Evolutionary conservation across 1,139 yeast genomes (phyloP).

Genomic region (Zygoascus hellenicus): DNA sequence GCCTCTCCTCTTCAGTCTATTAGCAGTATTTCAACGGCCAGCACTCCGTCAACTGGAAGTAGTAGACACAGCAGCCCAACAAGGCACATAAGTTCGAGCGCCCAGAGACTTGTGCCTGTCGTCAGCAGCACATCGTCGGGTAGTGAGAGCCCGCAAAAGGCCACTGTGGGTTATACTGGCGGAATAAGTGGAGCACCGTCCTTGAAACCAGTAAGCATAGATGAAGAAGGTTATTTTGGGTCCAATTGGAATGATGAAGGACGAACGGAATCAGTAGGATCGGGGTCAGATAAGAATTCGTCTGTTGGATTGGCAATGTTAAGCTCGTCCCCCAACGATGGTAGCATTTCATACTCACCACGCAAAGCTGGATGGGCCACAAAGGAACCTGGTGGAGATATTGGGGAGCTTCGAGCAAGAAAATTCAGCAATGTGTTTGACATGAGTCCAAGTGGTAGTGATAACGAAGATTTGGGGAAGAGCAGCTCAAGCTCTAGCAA

Average conservation of each 20-base stretch:
- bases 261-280: neutral
- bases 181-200: neutral
- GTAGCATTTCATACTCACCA: constrained; percentile 1
- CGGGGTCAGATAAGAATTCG: neutral
- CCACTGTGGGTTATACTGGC: no score
- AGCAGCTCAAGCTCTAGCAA: constrained; percentile 24
- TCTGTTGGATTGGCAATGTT: neutral
- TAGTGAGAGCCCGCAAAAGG: constrained; percentile 5
- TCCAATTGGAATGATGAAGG: constrained; percentile 2
- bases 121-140: neutral
- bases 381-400: constrained; percentile 28
- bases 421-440: constrained; percentile 22
- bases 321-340: neutral
- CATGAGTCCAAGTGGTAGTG: constrained; percentile 38
- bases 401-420: constrained; percentile 22
- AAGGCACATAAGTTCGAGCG: constrained; percentile 8
- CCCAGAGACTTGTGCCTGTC: neutral
- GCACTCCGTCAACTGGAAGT: constrained; percentile 11
- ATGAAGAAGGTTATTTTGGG: neutral
- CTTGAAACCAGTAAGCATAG: neutral
- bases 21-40: constrained; percentile 4
- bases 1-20: constrained; percentile 5
- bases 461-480: constrained; percentile 50
- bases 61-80: constrained; percentile 14
- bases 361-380: constrained; percentile 19